Evolutionary conservation across 805 yeast species (phyloP), one percentile per base, ranked within the genome.

Genomic region (Starmera dryadoides): DNA sequence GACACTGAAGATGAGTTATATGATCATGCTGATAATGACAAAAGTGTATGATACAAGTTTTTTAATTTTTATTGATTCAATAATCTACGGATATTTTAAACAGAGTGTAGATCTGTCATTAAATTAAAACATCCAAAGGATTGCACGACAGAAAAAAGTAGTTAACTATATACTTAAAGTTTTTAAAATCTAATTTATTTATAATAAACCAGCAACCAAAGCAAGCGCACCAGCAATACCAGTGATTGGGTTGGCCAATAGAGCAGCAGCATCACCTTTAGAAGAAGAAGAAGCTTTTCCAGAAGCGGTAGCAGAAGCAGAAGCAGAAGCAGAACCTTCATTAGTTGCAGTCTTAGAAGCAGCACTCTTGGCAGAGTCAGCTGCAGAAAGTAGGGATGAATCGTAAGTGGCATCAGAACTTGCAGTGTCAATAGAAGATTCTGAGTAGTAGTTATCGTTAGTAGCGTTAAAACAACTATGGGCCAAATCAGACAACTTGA

Each of bases 381-480:
- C 26, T 18, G 37, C 42, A 7, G 55, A 33, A 18, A 38, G 30
- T 22, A 35, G 39, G 11, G 48, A 35, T 17, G 56, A 39, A 40
- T 52, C 47, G 38, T 44, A 44, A 19, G 57, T 48, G 30, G 57
- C 58, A 36, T 34, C 50, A n/a, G 39, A 33, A 30, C 48, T 41
- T 9, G 42, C 43, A 30, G 44, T 37, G 36, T 45, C 50, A 26
- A 56, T 48, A 12, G 59, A 59, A 23, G 49, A 49, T 36, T 46
- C 64, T 11, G 60, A 49, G 50, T 66, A 66, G 53, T 62, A 64
- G 41, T 56, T 49, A 40, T 63, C 55, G 44, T 60, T 56, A 33
- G 71, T 61, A 37, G 68, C 66, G 45, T 67, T 67, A 63, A 67
- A 67, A 50, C 72, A 67, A 31, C 60, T 47, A 22, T 55, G 43